Conservation (phyloP, 495 filamentous ascomycete genomes). For the Xylaria acuta region DNA sequence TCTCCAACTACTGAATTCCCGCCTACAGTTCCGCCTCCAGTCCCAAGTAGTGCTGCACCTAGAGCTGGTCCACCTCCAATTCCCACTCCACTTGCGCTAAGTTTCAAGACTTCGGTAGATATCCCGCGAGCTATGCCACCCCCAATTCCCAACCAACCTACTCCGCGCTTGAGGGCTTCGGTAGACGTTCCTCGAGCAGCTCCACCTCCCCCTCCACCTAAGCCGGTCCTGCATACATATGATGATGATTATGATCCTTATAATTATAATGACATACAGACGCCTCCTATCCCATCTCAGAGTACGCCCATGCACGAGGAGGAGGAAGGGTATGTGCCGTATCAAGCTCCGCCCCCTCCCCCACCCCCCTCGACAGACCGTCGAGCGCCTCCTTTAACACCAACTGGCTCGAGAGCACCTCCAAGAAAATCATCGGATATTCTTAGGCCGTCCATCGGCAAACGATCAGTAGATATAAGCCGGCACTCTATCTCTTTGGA, state of each 20-base stretch:
- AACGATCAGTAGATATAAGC: constrained; percentile 73
- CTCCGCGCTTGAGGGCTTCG: constrained; percentile 59
- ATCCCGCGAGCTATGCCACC: constrained; percentile 72
- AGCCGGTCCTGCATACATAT: constrained; percentile 53
- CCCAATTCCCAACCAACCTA: constrained; percentile 63
- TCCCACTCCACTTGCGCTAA: constrained; percentile 62
- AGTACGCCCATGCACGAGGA: constrained; percentile 31
- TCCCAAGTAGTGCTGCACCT: constrained; percentile 47
- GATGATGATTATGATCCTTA: constrained; percentile 80
- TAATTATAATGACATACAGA: constrained; percentile 60
- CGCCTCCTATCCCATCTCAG: constrained; percentile 33
- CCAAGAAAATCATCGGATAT: constrained; percentile 74
- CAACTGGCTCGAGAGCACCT: constrained; percentile 53
- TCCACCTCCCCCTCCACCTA: constrained; percentile 66
- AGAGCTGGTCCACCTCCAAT: constrained; percentile 64
- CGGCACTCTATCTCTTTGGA: constrained; percentile 69
- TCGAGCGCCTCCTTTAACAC: constrained; percentile 54
- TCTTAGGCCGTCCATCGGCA: constrained; percentile 56
- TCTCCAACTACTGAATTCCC: constrained; percentile 56
- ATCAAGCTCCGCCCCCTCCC: constrained; percentile 60
- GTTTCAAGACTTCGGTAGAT: constrained; percentile 62
- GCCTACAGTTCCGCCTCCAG: constrained; percentile 49
- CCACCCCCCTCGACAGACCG: constrained; percentile 42
- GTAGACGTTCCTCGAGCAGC: constrained; percentile 73
- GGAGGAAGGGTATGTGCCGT: constrained; percentile 51